phyloP scores from a whole-genome alignment of 306 rosid genomes.

The Cucurbita ficifolia region DNA sequence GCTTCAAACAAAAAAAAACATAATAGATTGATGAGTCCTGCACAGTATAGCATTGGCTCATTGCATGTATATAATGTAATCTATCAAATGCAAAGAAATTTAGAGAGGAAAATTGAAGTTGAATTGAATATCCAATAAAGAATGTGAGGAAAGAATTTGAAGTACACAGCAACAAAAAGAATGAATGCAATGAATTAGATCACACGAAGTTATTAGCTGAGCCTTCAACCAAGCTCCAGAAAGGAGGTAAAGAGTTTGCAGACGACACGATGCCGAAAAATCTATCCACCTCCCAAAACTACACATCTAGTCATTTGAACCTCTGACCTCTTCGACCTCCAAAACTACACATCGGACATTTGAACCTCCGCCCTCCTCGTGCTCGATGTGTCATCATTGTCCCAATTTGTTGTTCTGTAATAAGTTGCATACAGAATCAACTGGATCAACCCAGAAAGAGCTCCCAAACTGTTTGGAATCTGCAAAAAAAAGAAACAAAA shows the following conservation, averaged over 20 bases:
- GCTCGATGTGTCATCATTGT: background rate
- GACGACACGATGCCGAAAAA: background rate
- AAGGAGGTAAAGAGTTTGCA: background rate
- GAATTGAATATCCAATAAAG: too few species aligned
- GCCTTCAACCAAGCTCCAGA: background rate
- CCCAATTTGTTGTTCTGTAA: slow-evolving; percentile 43
- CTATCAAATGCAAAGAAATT: too few species aligned
- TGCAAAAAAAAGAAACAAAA: background rate
- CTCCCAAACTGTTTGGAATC: slow-evolving; percentile 51
- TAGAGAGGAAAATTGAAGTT: too few species aligned
- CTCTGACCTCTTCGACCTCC: background rate
- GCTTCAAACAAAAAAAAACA: too few species aligned
- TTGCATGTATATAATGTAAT: too few species aligned
- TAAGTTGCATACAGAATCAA: slow-evolving; percentile 37
- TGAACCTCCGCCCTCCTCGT: slow-evolving; percentile 7
- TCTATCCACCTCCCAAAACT: background rate
- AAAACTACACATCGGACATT: slow-evolving; percentile 8
- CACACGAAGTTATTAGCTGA: background rate
- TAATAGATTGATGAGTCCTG: too few species aligned
- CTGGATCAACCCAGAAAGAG: slow-evolving; percentile 45
- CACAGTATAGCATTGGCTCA: too few species aligned
- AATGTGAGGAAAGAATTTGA: background rate
- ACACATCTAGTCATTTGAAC: background rate
- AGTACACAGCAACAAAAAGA: background rate
- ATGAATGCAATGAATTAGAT: background rate